Base-by-base conservation (phyloP, 495 filamentous ascomycete species). In the Penicillium malachiteum region DNA sequence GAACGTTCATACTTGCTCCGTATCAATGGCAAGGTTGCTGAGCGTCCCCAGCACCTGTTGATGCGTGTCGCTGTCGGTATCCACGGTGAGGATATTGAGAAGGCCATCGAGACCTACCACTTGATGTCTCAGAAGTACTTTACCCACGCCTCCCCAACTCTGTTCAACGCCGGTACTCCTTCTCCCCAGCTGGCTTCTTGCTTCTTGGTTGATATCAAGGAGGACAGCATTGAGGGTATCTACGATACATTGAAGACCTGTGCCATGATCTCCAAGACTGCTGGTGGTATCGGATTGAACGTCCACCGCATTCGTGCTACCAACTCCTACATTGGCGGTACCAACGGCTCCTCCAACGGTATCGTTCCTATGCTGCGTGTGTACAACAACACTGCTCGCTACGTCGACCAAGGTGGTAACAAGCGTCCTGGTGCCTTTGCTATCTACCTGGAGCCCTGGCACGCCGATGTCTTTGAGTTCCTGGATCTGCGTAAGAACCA, bases 401-500 rank as follows among this genome's bases (percentile, higher is more conserved):
- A 98, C 69, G 94, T 98, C 49, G 94, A 98, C 68, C 94, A 98
- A 76, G 94, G 94, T 75, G 94, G 94, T 64, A 98, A 98, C 83
- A 98, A 98, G 84, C 90, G 94, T 42, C 94, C 94, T 34, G 94
- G 94, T 75, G 94, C 94, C 48, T 98, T 98, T 71, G 94, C 94
- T 60, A 95, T 97, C 73, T 98, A 98, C 76, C 81, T 98, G n/a
- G 94, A 98, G 81, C 94, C 94, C 14, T 98, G 94, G 94, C 94
- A 98, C 76, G 87, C 92, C 17, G 94, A 98, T 77, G 88, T 98
- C 38, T 97, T 97, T 65, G 87, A 93, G 68, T 98, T 95, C 81
- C 83, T 98, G 59, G 94, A 98, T 67, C 84, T 98, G 42, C 88
- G 94, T 58, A 98, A 98, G 86, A 98, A 98, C 74, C 94, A 98